Evolutionary conservation across 805 yeast species (phyloP), one percentile per base, ranked within the genome.

Genomic region (Kodamaea sagamina): DNA sequence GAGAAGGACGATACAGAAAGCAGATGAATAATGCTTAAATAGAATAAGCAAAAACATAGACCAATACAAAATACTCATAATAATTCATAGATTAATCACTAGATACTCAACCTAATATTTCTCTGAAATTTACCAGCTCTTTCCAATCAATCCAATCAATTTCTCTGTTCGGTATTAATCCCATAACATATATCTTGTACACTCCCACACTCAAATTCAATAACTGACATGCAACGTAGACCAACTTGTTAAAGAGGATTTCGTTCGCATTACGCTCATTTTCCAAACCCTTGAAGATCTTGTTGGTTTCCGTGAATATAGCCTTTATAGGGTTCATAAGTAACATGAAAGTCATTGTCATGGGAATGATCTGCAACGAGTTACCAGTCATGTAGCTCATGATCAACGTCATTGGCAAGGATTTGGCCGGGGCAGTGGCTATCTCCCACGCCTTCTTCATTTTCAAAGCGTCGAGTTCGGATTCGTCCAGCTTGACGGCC

Each of bases 81-180:
- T 27, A 27, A 11, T 27, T 12, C n/a, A 12, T 27, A 27, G 15
- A 27, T 10, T 27, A 10, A 27, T n/a, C 6, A 27, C 10, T 27
- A 11, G n/a, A 27, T 11, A 27, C 15, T 27, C 15, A 34, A 6
- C 19, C 13, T 10, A 40, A 32, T 2, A n/a, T 25, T 26, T 40
- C 43, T 26, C 17, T 15, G 21, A 35, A 47, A 11, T 32, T 32
- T 6, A 47, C 47, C 34, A 64, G 63, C 2, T 52, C 54, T 58
- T 89, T 95, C 90, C 95, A 90, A 5, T 89, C 81, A 12, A 92
- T 67, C 98, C 98, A 93, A 59, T 92, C 99, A 51, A 95, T 84
- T 36, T 75, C 75, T 27, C 81, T 84, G 53, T 85, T 87, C 16
- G 99, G 99, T 46, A 92, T 81, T 50, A 92, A 69, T 0, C 97